A percentile compares a stretch with the other conserved stretches of the same genome.
Conservation (phyloP, 495 filamentous ascomycete species). For the Penicillium canariense region DNA sequence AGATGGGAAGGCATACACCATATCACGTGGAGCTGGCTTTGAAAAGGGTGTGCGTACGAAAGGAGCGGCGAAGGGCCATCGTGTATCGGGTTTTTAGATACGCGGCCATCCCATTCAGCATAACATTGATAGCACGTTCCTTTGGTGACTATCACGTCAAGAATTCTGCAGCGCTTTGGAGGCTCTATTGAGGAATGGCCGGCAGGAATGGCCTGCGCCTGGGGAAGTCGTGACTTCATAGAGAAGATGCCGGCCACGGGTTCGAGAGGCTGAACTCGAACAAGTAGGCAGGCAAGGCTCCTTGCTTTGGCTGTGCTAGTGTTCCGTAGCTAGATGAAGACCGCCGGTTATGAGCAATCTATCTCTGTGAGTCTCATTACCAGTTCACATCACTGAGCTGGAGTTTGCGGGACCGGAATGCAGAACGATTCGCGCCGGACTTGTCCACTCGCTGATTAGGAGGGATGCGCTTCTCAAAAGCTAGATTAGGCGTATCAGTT, state of each 20-base stretch:
- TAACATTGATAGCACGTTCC: too few relatives aligned
- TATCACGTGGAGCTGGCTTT: too few relatives aligned
- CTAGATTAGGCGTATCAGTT: slow-evolving; percentile 15
- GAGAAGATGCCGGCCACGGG: not conserved
- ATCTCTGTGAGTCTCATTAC: slow-evolving; percentile 52
- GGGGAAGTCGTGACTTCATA: not conserved
- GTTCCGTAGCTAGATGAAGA: not conserved
- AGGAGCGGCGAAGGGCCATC: too few relatives aligned
- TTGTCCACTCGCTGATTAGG: slow-evolving; percentile 57
- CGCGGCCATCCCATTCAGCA: too few relatives aligned
- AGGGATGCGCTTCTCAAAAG: slow-evolving; percentile 38
- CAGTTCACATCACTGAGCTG: slow-evolving; percentile 97
- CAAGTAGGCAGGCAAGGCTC: not conserved
- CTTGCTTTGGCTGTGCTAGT: not conserved
- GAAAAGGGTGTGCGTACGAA: too few relatives aligned
- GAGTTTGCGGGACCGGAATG: slow-evolving; percentile 84
- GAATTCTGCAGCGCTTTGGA: too few relatives aligned
- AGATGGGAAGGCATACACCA: too few relatives aligned
- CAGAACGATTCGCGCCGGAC: slow-evolving; percentile 65
- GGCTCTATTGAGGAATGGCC: too few relatives aligned
- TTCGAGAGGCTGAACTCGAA: not conserved
- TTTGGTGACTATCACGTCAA: too few relatives aligned
- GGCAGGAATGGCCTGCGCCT: too few relatives aligned
- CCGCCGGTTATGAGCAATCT: too few relatives aligned
- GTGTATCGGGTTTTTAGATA: too few relatives aligned